Evolutionary conservation across 2,329 filamentous ascomycete genomes (phyloP).

Genomic region (Fusarium domesticum): DNA sequence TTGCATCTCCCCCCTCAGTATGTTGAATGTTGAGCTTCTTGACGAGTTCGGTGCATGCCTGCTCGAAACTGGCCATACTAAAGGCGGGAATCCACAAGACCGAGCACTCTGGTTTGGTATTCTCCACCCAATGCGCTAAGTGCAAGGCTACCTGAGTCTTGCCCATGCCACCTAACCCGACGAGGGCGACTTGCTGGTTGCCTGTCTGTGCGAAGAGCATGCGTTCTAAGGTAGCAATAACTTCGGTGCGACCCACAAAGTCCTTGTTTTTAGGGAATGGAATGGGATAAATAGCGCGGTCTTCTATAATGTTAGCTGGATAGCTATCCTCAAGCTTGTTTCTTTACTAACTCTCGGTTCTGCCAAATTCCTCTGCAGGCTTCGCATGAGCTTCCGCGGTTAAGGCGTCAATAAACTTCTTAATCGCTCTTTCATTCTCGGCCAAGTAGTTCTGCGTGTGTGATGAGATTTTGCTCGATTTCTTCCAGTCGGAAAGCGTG

Average conservation of each 20-base stretch:
- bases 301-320: too few relatives aligned
- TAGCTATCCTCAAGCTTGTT: too few relatives aligned
- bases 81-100: conserved; percentile 11
- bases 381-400: too few relatives aligned
- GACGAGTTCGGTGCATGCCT: not conserved
- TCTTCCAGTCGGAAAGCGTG: too few relatives aligned
- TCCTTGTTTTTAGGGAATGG: conserved; percentile 25
- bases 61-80: conserved; percentile 7
- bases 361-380: too few relatives aligned
- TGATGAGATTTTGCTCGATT: too few relatives aligned
- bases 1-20: not conserved
- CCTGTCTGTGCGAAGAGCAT: conserved; percentile 11
- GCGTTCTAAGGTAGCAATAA: conserved; percentile 1
- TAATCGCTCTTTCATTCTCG: too few relatives aligned
- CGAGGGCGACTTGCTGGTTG: conserved; percentile 3
- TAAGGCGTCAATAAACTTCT: too few relatives aligned
- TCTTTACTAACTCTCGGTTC: too few relatives aligned
- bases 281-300: conserved; percentile 8
- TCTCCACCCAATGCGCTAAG: conserved; percentile 6
- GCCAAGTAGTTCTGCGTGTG: too few relatives aligned
- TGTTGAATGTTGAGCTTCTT: not conserved
- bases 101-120: conserved; percentile 3
- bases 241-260: conserved; percentile 26
- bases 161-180: conserved; percentile 6
- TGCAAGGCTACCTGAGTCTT: conserved; percentile 16